Evolutionary conservation across 352 stramenopile species (phyloP), one percentile per base, ranked within the genome.

Genomic region (Phytophthora pistaciae): DNA sequence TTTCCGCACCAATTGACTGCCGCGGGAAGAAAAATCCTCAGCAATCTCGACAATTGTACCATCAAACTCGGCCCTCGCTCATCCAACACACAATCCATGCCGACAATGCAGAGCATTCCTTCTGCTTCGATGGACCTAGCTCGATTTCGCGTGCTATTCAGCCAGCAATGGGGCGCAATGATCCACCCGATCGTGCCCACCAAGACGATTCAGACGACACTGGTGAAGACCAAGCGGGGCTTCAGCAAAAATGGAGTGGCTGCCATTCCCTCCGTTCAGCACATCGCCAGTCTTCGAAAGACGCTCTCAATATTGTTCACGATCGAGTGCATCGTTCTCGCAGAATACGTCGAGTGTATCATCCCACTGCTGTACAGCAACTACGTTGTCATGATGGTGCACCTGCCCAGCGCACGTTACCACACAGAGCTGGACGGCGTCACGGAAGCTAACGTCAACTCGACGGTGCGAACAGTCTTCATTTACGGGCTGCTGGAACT

Each of bases 321-420:
- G 2, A 74, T 72, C 36, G 79, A 87, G 61, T 87, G 74, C 50
- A 71, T 80, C 14, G 58, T 74, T 6, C 33, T 87, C 3, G 40
- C 74, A 4, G 79, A 82, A 61, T 87, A 87, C 59, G 56, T 75
- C 10, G 77, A 87, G 38, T 74, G 68, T 18, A 52, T 84, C 48
- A 74, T 87, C 20, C 79, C 74, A 0, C n/a, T 82, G 3, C 53
- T 83, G 31, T 84, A 84, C 48, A 67, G 40, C 16, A 66, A 23
- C 3, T 84, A 67, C 13, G 40, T 75, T 20, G 21, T 68, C n/a
- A 64, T 78, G n/a, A 63, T 84, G 68, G 46, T 73, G 1, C 49
- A 52, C 2, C 68, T 82, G 9, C 68, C 74, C 1, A 84, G 75
- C 27, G 66, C 60, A 5, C 18, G 61, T 23, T 85, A 82, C 33